Evolutionary conservation across 1,139 yeast species (phyloP).

Genomic region (Taphrina populina): DNA sequence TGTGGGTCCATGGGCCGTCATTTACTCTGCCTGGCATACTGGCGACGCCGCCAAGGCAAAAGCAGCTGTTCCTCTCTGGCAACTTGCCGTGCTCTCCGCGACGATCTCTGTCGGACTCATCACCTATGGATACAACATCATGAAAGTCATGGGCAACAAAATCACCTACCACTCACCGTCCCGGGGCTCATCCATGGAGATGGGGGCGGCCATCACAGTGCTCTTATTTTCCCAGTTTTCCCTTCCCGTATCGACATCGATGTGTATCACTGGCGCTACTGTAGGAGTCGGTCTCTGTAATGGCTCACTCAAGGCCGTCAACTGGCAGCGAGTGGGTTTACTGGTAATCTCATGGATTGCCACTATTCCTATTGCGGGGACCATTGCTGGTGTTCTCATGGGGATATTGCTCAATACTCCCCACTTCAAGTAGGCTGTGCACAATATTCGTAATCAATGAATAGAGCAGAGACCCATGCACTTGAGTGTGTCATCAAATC

Average conservation of each 20-base stretch:
- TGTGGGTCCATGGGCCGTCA: conserved; percentile 70
- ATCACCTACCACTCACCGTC: conserved; percentile 75
- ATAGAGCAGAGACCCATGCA: no score
- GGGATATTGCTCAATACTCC: conserved; percentile 71
- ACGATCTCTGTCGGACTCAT: conserved; percentile 68
- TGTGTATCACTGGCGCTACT: conserved; percentile 77
- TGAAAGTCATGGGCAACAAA: conserved; percentile 71
- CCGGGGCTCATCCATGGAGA: conserved; percentile 74
- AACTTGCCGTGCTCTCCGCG: conserved; percentile 65
- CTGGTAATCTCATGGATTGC: conserved; percentile 71
- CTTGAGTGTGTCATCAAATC: no score
- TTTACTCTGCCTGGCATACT: conserved; percentile 61
- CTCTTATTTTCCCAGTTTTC: conserved; percentile 72
- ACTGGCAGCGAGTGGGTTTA: conserved; percentile 77
- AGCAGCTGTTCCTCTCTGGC: conserved; percentile 69
- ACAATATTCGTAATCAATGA: no score
- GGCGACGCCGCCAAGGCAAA: conserved; percentile 51
- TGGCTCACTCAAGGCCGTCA: conserved; percentile 61
- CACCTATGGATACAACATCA: conserved; percentile 71
- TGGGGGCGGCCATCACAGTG: conserved; percentile 75
- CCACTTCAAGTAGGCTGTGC: conserved; percentile 43
- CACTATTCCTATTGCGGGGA: conserved; percentile 72
- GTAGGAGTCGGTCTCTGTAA: conserved; percentile 75
- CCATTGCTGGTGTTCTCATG: conserved; percentile 65
- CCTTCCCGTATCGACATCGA: conserved; percentile 75